Percentiles rank a stretch among this genome's conserved stretches.
These are phyloP conservation scores for Chenopodium suecicum DNA, from an alignment of 148 eudicot species.

Conservation along the genomic window DNA sequence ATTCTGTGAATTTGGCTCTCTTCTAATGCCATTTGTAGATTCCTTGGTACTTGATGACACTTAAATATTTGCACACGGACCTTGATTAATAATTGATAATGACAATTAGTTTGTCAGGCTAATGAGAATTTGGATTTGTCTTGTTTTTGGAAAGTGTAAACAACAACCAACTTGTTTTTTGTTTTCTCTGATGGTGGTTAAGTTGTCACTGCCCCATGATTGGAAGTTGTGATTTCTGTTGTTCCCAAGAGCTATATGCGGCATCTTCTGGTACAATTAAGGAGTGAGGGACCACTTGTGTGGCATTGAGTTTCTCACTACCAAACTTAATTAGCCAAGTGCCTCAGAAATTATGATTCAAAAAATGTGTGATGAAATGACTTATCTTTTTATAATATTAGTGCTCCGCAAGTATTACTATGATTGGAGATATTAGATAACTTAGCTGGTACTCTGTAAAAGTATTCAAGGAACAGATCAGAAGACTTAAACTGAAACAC, in stretches of 20 bases:
- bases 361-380: not conserved
- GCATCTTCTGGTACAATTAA: conserved; percentile 13
- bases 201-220: not conserved
- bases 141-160: conserved; percentile 3
- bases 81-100: not conserved
- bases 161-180: not conserved
- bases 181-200: not conserved
- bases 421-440: not conserved
- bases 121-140: not conserved
- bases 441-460: not conserved
- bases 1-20: conserved; percentile 6
- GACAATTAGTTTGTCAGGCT: conserved; percentile 6
- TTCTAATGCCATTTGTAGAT: conserved; percentile 13
- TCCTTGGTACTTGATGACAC: not conserved
- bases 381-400: not conserved
- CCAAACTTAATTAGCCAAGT: not conserved
- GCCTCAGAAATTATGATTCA: not conserved
- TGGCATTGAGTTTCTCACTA: conserved; percentile 14
- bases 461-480: not conserved
- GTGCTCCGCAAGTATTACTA: not conserved
- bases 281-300: conserved; percentile 9
- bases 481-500: not conserved
- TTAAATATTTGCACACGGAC: not conserved
- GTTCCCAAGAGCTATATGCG: not conserved
- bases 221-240: conserved; percentile 7